Conservation (phyloP, 257 asterid species). For the Penstemon davidsonii region DNA sequence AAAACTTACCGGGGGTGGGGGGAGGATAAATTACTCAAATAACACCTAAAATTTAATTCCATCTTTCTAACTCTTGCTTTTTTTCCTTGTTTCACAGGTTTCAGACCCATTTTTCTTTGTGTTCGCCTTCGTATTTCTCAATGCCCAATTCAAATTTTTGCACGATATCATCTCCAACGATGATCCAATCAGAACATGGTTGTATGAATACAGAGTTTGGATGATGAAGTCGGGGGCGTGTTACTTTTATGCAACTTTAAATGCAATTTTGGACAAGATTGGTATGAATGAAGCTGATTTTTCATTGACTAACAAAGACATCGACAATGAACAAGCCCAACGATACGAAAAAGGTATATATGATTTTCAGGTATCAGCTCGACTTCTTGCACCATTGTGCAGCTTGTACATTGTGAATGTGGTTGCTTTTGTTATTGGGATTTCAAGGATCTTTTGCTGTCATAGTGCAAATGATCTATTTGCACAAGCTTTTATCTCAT, state of each 20-base stretch:
- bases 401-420: constrained; percentile 44
- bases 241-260: constrained; percentile 50
- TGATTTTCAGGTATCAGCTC: constrained; percentile 51
- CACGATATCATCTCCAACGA: constrained; percentile 50
- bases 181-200: constrained; percentile 47
- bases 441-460: constrained; percentile 23
- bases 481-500: constrained; percentile 40
- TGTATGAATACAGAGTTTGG: constrained; percentile 63
- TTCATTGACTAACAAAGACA: constrained; percentile 56
- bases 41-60: too few relatives aligned
- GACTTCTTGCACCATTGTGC: constrained; percentile 53
- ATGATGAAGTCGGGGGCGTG: constrained; percentile 58
- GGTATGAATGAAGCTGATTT: constrained; percentile 57
- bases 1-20: too few relatives aligned
- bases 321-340: constrained; percentile 44
- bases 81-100: constrained; percentile 40
- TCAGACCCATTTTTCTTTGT: constrained; percentile 49
- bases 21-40: too few relatives aligned
- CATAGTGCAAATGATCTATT: constrained; percentile 32
- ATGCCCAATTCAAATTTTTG: constrained; percentile 48
- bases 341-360: constrained; percentile 48
- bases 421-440: constrained; percentile 41
- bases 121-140: constrained; percentile 45
- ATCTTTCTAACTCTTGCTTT: background rate
- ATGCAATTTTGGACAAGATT: constrained; percentile 39